Conservation (phyloP, 768 basidiomycete genomes). For the Mycena rebaudengoi region DNA sequence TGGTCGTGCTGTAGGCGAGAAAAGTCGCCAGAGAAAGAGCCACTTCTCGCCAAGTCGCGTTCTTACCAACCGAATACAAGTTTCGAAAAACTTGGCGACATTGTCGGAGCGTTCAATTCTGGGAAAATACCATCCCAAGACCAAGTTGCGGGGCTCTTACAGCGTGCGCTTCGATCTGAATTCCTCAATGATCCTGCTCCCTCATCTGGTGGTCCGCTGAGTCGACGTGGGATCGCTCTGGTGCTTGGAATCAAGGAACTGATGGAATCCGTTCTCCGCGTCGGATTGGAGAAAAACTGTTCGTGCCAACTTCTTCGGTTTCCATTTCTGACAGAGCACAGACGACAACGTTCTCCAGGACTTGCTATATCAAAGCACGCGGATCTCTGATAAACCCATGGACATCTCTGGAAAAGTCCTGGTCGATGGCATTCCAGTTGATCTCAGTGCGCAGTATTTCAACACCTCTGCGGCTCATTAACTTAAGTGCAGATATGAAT, state of each 20-base stretch:
- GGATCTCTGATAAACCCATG: constrained; percentile 29
- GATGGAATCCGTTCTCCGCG: constrained; percentile 41
- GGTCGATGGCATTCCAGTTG: constrained; percentile 21
- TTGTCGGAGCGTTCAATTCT: constrained; percentile 44
- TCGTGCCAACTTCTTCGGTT: neutral
- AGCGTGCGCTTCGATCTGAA: constrained; percentile 35
- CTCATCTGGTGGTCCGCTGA: constrained; percentile 36
- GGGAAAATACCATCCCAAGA: constrained; percentile 52
- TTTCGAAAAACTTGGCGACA: constrained; percentile 44
- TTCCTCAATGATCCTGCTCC: constrained; percentile 28
- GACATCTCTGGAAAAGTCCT: constrained; percentile 27
- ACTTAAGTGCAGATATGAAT: neutral
- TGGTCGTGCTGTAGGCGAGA: constrained; percentile 25
- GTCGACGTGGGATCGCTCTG: constrained; percentile 38
- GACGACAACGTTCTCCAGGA: constrained; percentile 50
- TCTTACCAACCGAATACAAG: constrained; percentile 10
- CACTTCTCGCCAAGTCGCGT: constrained; percentile 26
- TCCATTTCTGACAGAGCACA: constrained; percentile 13
- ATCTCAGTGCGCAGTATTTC: constrained; percentile 18
- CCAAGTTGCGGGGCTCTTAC: constrained; percentile 40
- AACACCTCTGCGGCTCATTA: neutral
- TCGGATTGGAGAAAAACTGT: constrained; percentile 51
- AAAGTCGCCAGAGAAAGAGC: constrained; percentile 26
- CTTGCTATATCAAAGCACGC: constrained; percentile 39
- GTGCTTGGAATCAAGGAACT: constrained; percentile 38